A percentile compares a stretch with the other conserved stretches of the same genome.
phyloP scores from a whole-genome alignment of 228 moss, liverwort and hornwort species.

The Sphagnum magellanicum region DNA sequence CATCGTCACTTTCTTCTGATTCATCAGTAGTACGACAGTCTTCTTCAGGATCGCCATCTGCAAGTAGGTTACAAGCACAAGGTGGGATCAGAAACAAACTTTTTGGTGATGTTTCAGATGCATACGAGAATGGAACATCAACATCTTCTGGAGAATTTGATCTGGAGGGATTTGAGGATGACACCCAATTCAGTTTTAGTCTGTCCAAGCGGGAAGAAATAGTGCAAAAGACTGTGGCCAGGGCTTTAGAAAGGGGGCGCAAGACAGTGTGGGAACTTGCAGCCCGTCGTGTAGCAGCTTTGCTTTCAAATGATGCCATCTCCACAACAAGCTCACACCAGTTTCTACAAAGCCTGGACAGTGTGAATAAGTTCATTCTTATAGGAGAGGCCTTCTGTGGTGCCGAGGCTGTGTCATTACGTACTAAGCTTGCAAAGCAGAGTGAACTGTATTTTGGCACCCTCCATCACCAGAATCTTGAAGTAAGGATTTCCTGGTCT shows the following conservation, averaged over 20 bases:
- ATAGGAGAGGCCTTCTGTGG: conserved; percentile 97
- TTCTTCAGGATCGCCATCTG: conserved; percentile 25
- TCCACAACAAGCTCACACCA: conserved; percentile 82
- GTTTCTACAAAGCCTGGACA: conserved; percentile 88
- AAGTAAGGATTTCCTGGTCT: conserved; percentile 41
- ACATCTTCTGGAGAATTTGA: conserved; percentile 33
- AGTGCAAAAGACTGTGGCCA: conserved; percentile 62
- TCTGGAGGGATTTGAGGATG: conserved; percentile 16
- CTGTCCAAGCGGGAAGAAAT: conserved; percentile 49
- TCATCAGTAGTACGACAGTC: conserved; percentile 42
- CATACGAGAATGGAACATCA: conserved; percentile 30
- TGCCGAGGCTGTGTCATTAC: conserved; percentile 81
- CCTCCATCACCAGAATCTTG: conserved; percentile 95
- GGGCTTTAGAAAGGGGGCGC: conserved; percentile 83
- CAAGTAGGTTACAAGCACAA: conserved; percentile 32
- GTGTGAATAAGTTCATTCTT: conserved; percentile 94
- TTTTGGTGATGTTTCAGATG: conserved; percentile 22
- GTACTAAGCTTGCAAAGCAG: conserved; percentile 85
- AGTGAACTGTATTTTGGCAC: conserved; percentile 93
- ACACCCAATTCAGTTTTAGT: conserved; percentile 27
- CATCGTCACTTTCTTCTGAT: conserved; percentile 62
- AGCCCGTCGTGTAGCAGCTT: conserved; percentile 84
- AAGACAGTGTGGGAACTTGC: conserved; percentile 96
- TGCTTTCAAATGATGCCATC: conserved; percentile 85
- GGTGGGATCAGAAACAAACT: conserved; percentile 35